Evolutionary conservation across 345 rosid species (phyloP).

Genomic region (Cardamine occulta): DNA sequence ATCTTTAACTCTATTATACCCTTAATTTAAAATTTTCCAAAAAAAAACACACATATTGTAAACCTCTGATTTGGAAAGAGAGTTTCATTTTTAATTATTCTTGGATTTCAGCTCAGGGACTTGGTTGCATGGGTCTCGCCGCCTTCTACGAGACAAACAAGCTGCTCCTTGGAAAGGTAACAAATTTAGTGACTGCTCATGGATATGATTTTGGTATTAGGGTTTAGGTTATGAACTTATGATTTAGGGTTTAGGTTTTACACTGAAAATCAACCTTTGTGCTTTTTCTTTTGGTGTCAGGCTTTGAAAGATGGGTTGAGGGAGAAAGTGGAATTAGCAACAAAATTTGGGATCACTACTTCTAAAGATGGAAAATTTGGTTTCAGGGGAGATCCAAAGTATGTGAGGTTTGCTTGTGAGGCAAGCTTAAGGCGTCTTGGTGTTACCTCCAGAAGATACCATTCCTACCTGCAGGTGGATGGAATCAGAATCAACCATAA

Average conservation of each 20-base stretch:
- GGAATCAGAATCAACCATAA: not conserved
- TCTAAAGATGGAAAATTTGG: slow-evolving; percentile 37
- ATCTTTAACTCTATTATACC: no score
- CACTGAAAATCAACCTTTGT: not conserved
- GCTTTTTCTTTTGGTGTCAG: slow-evolving; percentile 17
- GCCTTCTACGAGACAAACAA: slow-evolving; percentile 52
- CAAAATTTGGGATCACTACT: slow-evolving; percentile 53
- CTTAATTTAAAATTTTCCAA: no score
- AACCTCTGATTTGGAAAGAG: no score
- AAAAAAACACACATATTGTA: no score
- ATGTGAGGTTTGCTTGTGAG: slow-evolving; percentile 62
- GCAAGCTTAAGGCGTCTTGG: slow-evolving; percentile 65
- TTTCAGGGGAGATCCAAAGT: slow-evolving; percentile 57
- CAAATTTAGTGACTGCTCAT: not conserved
- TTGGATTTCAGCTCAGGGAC: slow-evolving; percentile 56
- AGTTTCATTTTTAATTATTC: no score
- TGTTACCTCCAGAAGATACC: slow-evolving; percentile 56
- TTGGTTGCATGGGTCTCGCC: slow-evolving; percentile 60
- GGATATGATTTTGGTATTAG: not conserved
- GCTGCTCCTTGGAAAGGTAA: slow-evolving; percentile 52
- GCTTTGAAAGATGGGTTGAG: slow-evolving; percentile 67
- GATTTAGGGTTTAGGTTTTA: not conserved
- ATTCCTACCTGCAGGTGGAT: slow-evolving; percentile 45
- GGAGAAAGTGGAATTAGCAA: slow-evolving; percentile 59
- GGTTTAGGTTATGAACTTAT: not conserved